phyloP scores from a whole-genome alignment of 1,139 yeast genomes.

The Geotrichum bryndzae region DNA sequence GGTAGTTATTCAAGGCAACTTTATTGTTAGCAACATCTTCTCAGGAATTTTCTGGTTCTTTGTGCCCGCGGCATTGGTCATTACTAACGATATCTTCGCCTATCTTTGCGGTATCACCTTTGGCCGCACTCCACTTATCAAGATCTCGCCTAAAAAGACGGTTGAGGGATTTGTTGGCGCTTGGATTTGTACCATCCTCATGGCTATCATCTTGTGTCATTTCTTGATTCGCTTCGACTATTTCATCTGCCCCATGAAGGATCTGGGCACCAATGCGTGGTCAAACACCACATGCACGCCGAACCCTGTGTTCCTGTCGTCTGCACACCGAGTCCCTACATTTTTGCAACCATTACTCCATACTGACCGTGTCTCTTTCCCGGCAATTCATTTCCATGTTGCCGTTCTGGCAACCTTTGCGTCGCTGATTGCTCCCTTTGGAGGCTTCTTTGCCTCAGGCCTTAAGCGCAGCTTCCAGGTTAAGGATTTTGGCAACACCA shows the following conservation, averaged over 20 bases:
- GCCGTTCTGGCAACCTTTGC: conserved; percentile 88
- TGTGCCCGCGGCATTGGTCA: conserved; percentile 84
- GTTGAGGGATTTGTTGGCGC: conserved; percentile 98
- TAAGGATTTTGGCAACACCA: conserved; percentile 86
- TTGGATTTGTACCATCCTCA: conserved; percentile 84
- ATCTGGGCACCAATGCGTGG: conserved; percentile 52
- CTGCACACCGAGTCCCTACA: conserved; percentile 68
- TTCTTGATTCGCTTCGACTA: conserved; percentile 61
- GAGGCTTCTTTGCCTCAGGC: conserved; percentile 97
- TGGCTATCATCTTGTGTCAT: conserved; percentile 62
- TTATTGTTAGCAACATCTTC: conserved; percentile 82
- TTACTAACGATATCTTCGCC: conserved; percentile 93
- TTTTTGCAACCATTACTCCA: conserved; percentile 47
- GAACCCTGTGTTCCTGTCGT: conserved; percentile 81
- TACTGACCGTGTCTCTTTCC: conserved; percentile 51
- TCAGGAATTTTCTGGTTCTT: conserved; percentile 93
- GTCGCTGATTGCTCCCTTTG: conserved; percentile 95
- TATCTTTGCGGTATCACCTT: conserved; percentile 95
- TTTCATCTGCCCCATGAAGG: conserved; percentile 82
- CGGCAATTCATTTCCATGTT: conserved; percentile 88
- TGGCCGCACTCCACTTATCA: conserved; percentile 88
- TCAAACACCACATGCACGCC: conserved; percentile 68
- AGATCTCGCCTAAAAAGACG: conserved; percentile 93
- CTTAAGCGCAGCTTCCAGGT: conserved; percentile 95
- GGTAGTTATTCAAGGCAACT: conserved; percentile 91